Percentiles rank a stretch among this genome's conserved stretches.
Conservation (phyloP, 345 rosid genomes). For the Erucastrum elatum region DNA sequence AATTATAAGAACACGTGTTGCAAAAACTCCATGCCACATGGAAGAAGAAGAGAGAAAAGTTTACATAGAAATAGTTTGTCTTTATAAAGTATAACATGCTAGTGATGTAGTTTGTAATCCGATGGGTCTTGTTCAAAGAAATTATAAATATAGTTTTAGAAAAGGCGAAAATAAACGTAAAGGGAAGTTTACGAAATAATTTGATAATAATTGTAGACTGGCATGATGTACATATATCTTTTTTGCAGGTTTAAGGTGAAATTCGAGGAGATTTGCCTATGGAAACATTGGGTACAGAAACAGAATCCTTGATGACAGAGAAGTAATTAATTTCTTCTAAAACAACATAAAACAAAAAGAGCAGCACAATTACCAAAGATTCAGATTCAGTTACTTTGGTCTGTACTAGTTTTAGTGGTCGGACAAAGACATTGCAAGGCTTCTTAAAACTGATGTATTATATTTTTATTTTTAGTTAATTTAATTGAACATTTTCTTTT, state of each 20-base stretch:
- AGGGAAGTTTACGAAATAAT: conserved; percentile 35
- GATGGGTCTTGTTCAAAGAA: conserved; percentile 20
- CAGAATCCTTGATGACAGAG: conserved; percentile 45
- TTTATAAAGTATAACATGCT: not conserved
- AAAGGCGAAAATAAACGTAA: conserved; percentile 23
- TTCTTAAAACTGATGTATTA: conserved; percentile 20
- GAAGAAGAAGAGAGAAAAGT: too few relatives aligned
- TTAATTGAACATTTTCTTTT: too few relatives aligned
- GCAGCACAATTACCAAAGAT: conserved; percentile 42
- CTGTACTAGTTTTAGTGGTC: conserved; percentile 30
- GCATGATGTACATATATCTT: conserved; percentile 8
- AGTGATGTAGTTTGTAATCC: not conserved
- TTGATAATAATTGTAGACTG: conserved; percentile 35
- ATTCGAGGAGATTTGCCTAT: conserved; percentile 26
- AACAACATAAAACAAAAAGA: conserved; percentile 27
- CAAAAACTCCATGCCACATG: too few relatives aligned
- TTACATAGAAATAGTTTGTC: not conserved
- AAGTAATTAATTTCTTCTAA: conserved; percentile 32
- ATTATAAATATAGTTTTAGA: not conserved
- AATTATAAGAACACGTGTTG: too few relatives aligned
- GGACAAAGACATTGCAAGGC: conserved; percentile 33
- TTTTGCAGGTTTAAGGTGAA: conserved; percentile 34
- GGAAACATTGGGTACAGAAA: conserved; percentile 36
- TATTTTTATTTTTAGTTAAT: conserved; percentile 13
- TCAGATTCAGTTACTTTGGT: conserved; percentile 31